These are phyloP conservation scores for Yamadazyma ubonensis DNA, from an alignment of 805 yeast species.

Conservation along the genomic window DNA sequence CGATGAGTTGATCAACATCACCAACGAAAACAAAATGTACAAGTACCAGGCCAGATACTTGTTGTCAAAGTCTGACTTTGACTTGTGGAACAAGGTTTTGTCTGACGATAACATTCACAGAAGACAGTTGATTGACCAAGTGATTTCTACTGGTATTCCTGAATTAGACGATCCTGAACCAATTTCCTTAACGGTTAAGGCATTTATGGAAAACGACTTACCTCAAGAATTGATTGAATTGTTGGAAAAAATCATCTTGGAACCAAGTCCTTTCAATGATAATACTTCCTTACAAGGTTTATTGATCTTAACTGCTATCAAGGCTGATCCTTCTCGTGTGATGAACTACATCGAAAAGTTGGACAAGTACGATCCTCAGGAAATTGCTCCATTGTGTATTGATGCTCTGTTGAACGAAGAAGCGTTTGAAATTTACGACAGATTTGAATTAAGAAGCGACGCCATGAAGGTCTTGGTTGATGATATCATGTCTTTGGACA, in stretches of 20 bases:
- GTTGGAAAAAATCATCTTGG: slow-evolving; percentile 91
- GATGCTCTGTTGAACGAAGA: slow-evolving; percentile 89
- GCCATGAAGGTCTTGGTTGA: slow-evolving; percentile 92
- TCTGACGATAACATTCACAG: slow-evolving; percentile 76
- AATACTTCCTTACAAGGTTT: slow-evolving; percentile 94
- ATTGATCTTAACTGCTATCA: slow-evolving; percentile 89
- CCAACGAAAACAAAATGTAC: slow-evolving; percentile 97
- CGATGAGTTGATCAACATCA: slow-evolving; percentile 82
- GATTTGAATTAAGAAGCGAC: slow-evolving; percentile 69
- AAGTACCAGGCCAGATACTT: slow-evolving; percentile 98
- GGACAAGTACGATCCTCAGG: slow-evolving; percentile 88
- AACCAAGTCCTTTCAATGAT: slow-evolving; percentile 95
- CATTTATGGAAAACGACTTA: slow-evolving; percentile 92
- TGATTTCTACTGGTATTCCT: slow-evolving; percentile 94
- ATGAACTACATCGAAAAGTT: slow-evolving; percentile 80
- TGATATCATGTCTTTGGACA: slow-evolving; percentile 88
- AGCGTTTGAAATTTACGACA: slow-evolving; percentile 89
- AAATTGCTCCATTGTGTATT: slow-evolving; percentile 88
- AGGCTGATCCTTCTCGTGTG: slow-evolving; percentile 89
- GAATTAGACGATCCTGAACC: slow-evolving; percentile 92
- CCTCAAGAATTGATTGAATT: slow-evolving; percentile 92
- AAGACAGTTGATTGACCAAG: slow-evolving; percentile 89
- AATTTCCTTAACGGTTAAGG: slow-evolving; percentile 87
- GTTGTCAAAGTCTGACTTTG: slow-evolving; percentile 80
- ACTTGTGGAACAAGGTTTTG: slow-evolving; percentile 80